A percentile compares a stretch with the other conserved stretches of the same genome.
Conservation (phyloP, 2,329 filamentous ascomycete genomes). For the Ustulina deusta region DNA sequence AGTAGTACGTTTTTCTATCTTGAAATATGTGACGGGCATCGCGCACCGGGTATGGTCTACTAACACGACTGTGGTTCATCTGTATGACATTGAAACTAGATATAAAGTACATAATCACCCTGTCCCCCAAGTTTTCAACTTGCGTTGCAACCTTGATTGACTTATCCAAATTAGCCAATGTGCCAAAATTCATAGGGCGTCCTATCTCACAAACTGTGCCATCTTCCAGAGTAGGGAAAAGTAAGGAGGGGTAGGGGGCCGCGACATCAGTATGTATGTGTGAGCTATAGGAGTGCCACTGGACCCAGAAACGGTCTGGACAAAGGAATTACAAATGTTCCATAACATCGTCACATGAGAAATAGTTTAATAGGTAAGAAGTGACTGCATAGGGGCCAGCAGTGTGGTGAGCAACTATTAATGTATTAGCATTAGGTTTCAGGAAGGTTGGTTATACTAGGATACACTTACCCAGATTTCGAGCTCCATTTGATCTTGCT, state of each 20-base stretch:
- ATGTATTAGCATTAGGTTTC: background rate
- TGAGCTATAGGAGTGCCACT: background rate
- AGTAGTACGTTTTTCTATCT: background rate
- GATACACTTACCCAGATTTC: constrained; percentile 35
- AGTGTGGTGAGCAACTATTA: constrained; percentile 35
- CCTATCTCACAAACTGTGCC: background rate
- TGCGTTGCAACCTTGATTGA: background rate
- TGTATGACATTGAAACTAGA: background rate
- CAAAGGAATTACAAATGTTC: background rate
- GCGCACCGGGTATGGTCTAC: too few species aligned
- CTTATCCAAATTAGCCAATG: background rate
- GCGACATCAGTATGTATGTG: too few species aligned
- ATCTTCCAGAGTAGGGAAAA: background rate
- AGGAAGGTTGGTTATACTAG: background rate
- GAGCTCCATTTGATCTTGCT: constrained; percentile 32
- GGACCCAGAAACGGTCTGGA: background rate
- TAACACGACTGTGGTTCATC: background rate
- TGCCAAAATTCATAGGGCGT: too few species aligned
- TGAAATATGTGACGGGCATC: background rate
- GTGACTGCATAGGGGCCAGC: constrained; percentile 36
- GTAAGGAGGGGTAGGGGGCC: too few species aligned
- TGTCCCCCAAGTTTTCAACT: background rate
- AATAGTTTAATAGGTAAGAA: constrained; percentile 14
- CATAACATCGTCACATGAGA: background rate
- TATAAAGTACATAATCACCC: background rate